phyloP scores from a whole-genome alignment of 176 grass and related monocot species.

The Oryza coarctata region DNA sequence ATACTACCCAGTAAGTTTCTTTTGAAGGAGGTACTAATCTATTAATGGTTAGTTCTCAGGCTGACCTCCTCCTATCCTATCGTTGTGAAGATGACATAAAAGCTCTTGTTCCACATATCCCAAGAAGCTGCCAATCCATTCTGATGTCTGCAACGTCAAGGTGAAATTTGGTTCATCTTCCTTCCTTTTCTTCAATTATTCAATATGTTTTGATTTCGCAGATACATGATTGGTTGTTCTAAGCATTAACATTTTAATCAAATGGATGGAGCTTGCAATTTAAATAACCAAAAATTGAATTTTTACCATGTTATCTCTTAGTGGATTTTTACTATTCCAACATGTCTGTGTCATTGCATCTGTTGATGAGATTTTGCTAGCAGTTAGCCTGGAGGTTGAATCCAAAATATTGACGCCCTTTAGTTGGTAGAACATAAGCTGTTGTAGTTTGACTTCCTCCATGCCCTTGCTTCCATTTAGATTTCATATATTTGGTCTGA shows the following conservation, averaged over 20 bases:
- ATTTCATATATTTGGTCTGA: slow-evolving; percentile 23
- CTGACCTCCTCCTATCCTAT: slow-evolving; percentile 92
- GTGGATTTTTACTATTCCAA: slow-evolving; percentile 3
- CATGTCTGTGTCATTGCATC: slow-evolving; percentile 10
- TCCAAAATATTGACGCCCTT: neutral
- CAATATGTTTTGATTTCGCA: neutral
- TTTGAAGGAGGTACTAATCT: slow-evolving; percentile 42
- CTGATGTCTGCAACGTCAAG: slow-evolving; percentile 99
- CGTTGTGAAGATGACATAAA: slow-evolving; percentile 92
- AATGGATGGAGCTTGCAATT: neutral
- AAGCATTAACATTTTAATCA: neutral
- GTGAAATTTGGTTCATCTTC: slow-evolving; percentile 36
- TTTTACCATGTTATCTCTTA: slow-evolving; percentile 6
- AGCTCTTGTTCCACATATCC: slow-evolving; percentile 70
- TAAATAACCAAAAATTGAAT: neutral
- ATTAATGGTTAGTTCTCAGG: slow-evolving; percentile 56
- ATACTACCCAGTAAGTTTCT: slow-evolving; percentile 1
- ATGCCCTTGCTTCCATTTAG: slow-evolving; percentile 1
- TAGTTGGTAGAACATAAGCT: neutral
- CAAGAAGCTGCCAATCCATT: slow-evolving; percentile 86
- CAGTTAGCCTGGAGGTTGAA: neutral
- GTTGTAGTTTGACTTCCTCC: slow-evolving; percentile 24
- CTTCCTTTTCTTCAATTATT: slow-evolving; percentile 20
- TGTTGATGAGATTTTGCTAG: slow-evolving; percentile 3
- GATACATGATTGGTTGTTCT: neutral